Conservation (phyloP, 805 yeast genomes). For the Spathaspora girioi region DNA sequence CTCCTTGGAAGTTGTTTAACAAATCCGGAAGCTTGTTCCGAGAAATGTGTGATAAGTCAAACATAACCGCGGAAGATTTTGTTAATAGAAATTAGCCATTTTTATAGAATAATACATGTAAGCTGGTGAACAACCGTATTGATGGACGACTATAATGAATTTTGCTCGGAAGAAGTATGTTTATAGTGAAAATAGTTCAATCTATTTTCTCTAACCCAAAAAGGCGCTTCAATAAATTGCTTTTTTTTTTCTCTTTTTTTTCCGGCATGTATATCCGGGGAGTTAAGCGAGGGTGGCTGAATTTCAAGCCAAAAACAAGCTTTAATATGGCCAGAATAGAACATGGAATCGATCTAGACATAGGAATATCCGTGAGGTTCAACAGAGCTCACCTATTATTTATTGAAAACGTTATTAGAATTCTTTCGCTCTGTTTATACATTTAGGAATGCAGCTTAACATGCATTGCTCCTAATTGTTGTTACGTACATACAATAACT, state of each 20-base stretch:
- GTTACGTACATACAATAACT: too few relatives aligned
- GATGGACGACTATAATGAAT: too few relatives aligned
- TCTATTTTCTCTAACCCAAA: too few relatives aligned
- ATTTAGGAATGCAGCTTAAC: too few relatives aligned
- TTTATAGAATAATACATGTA: background rate
- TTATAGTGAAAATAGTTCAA: too few relatives aligned
- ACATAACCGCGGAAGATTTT: slow-evolving; percentile 28
- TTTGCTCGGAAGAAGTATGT: too few relatives aligned
- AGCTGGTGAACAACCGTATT: too few relatives aligned
- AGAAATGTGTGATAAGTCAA: slow-evolving; percentile 36
- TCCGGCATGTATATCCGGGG: background rate
- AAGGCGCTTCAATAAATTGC: too few relatives aligned
- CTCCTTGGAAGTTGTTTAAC: slow-evolving; percentile 29
- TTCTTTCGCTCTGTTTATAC: too few relatives aligned
- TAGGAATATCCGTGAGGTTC: background rate
- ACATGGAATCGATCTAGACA: background rate
- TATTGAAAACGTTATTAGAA: too few relatives aligned
- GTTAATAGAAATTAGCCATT: background rate
- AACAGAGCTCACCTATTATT: too few relatives aligned
- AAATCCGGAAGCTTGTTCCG: slow-evolving; percentile 23
- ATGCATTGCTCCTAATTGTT: too few relatives aligned
- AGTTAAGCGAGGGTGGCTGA: background rate
- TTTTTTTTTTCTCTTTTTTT: background rate
- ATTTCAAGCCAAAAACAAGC: background rate
- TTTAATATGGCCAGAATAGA: background rate